Conservation (phyloP, 495 filamentous ascomycete species). For the Darksidea phi region DNA sequence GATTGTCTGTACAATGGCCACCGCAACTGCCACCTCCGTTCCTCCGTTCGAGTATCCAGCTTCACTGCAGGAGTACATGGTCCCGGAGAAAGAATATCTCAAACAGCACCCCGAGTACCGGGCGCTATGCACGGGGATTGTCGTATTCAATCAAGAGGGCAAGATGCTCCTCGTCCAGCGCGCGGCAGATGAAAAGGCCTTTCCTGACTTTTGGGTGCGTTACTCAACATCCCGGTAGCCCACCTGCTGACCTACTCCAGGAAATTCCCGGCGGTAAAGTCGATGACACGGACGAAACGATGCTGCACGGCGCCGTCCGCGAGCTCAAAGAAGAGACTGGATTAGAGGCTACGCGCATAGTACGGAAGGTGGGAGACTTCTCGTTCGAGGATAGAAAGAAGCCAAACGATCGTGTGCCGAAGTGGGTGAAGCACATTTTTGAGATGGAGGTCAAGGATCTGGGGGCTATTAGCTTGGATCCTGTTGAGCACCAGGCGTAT, state of each 20-base stretch:
- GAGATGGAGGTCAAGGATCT: constrained; percentile 35
- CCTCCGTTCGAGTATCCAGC: constrained; percentile 18
- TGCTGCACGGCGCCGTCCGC: constrained; percentile 55
- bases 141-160: constrained; percentile 40
- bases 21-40: neutral
- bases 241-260: constrained; percentile 42
- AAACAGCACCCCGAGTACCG: constrained; percentile 20
- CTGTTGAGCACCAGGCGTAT: constrained; percentile 41
- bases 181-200: constrained; percentile 44
- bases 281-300: constrained; percentile 52
- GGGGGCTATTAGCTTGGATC: constrained; percentile 31
- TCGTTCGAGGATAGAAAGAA: constrained; percentile 30
- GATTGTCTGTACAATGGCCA: neutral
- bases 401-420: constrained; percentile 4
- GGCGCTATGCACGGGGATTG: constrained; percentile 12
- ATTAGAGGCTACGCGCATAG: constrained; percentile 49
- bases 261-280: constrained; percentile 58
- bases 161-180: constrained; percentile 57
- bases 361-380: constrained; percentile 45
- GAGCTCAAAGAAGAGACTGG: constrained; percentile 63
- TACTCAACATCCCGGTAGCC: neutral
- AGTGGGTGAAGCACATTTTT: constrained; percentile 47
- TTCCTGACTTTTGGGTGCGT: constrained; percentile 42
- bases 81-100: constrained; percentile 19
- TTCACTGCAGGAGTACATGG: constrained; percentile 22